These are phyloP conservation scores for Aspergillus coremiiformis DNA, from an alignment of 495 filamentous ascomycete species.

Conservation along the genomic window DNA sequence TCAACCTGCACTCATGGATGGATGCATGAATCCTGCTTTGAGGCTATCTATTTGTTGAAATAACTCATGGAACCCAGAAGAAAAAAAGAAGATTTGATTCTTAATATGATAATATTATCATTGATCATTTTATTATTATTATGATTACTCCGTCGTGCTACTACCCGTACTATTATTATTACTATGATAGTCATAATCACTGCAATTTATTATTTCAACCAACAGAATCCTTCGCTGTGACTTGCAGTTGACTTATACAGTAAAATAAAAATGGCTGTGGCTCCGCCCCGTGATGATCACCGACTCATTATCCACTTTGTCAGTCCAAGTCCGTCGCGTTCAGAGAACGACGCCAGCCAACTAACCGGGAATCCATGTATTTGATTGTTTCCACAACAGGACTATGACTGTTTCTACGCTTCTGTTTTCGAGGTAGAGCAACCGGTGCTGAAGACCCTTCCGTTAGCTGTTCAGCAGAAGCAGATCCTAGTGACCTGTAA, in stretches of 20 bases:
- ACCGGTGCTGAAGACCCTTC: conserved; percentile 61
- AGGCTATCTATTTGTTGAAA: no score
- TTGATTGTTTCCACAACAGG: conserved; percentile 37
- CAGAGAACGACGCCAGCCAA: conserved; percentile 4
- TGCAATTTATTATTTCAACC: no score
- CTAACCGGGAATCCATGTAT: no score
- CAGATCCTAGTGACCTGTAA: conserved; percentile 93
- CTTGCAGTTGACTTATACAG: conserved; percentile 5
- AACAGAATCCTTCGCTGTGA: not conserved
- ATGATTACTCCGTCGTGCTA: no score
- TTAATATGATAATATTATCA: no score
- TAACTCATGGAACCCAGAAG: no score
- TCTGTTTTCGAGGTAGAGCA: conserved; percentile 77
- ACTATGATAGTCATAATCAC: no score
- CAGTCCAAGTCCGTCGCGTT: conserved; percentile 18
- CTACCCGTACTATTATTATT: no score
- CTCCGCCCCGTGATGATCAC: conserved; percentile 49
- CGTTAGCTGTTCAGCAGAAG: conserved; percentile 75
- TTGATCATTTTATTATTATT: no score
- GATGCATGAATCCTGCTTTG: no score
- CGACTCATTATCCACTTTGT: conserved; percentile 80
- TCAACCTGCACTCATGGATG: no score
- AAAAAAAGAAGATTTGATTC: no score
- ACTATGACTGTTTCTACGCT: conserved; percentile 94
- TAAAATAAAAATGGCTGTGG: conserved; percentile 34